phyloP scores from a whole-genome alignment of 2,329 filamentous ascomycete species.

The Metarhizium rileyi region DNA sequence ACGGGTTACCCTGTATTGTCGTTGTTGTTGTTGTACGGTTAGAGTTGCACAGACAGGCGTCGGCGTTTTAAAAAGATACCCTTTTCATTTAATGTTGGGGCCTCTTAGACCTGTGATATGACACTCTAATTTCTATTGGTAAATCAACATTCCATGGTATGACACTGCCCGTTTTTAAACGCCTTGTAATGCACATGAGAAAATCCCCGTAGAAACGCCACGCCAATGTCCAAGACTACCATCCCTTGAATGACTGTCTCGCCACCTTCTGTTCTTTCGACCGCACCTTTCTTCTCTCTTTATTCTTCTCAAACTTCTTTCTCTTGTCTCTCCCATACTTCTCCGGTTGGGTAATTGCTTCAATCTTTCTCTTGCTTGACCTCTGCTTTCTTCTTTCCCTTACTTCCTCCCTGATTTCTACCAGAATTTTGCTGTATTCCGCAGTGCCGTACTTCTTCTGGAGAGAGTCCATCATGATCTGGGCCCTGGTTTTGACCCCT shows the following conservation, averaged over 20 bases:
- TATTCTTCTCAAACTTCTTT: conserved; percentile 77
- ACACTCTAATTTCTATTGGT: neutral
- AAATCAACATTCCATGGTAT: neutral
- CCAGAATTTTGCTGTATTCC: conserved; percentile 65
- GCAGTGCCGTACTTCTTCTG: conserved; percentile 78
- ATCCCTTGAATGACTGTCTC: conserved; percentile 58
- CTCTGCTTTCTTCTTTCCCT: conserved; percentile 62
- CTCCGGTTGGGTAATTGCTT: conserved; percentile 75
- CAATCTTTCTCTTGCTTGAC: conserved; percentile 78
- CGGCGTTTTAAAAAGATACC: conserved; percentile 1
- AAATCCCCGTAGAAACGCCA: conserved; percentile 16
- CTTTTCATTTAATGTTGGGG: neutral
- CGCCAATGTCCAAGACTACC: conserved; percentile 18
- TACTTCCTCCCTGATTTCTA: conserved; percentile 64
- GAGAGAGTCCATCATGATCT: conserved; percentile 70
- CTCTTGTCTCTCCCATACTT: conserved; percentile 68
- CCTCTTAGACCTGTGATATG: no score
- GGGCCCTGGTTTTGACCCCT: conserved; percentile 58
- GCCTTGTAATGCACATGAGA: neutral
- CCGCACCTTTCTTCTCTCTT: conserved; percentile 70
- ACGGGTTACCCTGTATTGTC: no score
- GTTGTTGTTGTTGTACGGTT: no score
- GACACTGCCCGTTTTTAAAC: neutral
- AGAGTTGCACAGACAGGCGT: conserved; percentile 5
- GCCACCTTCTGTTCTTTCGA: conserved; percentile 61